phyloP scores from a whole-genome alignment of 2,329 filamentous ascomycete species.

The Teratosphaeria zuluensis region DNA sequence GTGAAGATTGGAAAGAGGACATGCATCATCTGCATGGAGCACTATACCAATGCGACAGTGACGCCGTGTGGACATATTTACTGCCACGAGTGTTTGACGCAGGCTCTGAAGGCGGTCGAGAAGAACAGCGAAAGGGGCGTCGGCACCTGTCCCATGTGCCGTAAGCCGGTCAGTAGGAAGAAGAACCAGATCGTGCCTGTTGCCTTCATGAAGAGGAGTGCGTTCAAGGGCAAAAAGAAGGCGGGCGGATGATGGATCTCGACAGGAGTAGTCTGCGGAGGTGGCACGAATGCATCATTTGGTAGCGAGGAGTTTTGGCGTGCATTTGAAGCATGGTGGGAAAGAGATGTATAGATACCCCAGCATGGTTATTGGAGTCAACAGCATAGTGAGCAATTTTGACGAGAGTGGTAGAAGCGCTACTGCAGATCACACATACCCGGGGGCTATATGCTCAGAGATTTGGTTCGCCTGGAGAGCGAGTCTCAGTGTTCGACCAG shows the following conservation, averaged over 20 bases:
- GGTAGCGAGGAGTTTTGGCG: background rate
- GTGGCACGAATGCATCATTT: background rate
- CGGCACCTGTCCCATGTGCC: constrained; percentile 38
- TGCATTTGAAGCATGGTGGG: background rate
- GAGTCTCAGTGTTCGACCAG: too few relatives aligned
- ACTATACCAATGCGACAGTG: constrained; percentile 48
- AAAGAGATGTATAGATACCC: background rate
- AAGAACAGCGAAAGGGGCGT: constrained; percentile 36
- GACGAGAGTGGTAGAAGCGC: background rate
- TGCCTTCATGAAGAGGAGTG: constrained; percentile 29
- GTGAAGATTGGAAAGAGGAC: constrained; percentile 37
- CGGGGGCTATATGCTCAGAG: too few relatives aligned
- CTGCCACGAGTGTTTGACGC: constrained; percentile 53
- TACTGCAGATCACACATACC: background rate
- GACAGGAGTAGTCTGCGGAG: background rate
- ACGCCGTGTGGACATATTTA: constrained; percentile 55
- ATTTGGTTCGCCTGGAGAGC: too few relatives aligned
- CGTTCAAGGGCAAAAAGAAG: constrained; percentile 6
- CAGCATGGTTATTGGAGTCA: background rate
- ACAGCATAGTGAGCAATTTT: background rate
- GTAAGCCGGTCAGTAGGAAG: constrained; percentile 33
- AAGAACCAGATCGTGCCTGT: constrained; percentile 35
- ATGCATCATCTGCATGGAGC: constrained; percentile 58
- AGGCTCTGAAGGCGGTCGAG: constrained; percentile 49
- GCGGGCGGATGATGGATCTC: background rate